A percentile compares a stretch with the other conserved stretches of the same genome.
Conservation (phyloP, 2,329 filamentous ascomycete genomes). For the Pseudogymnoascus sp. region DNA sequence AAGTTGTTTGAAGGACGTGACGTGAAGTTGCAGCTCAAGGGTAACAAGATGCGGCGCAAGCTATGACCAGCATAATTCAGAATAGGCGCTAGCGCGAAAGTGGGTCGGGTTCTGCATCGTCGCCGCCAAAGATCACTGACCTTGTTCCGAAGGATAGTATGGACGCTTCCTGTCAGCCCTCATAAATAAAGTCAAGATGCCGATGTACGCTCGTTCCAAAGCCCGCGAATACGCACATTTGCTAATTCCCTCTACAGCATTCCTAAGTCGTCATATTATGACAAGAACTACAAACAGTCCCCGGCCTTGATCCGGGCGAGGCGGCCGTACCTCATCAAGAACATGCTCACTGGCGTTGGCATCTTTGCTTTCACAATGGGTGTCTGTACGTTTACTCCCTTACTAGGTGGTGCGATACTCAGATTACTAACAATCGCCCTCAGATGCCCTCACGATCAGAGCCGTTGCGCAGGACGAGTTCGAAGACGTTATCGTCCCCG, state of each 20-base stretch:
- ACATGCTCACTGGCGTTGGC: slow-evolving; percentile 69
- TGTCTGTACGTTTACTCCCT: slow-evolving; percentile 62
- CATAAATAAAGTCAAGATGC: slow-evolving; percentile 12
- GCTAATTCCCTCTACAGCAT: slow-evolving; percentile 35
- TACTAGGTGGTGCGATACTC: background rate
- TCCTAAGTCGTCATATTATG: slow-evolving; percentile 79
- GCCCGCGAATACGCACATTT: slow-evolving; percentile 10
- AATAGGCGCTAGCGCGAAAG: slow-evolving; percentile 3
- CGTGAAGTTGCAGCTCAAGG: background rate
- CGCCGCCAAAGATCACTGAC: slow-evolving; percentile 1
- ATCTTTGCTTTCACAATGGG: slow-evolving; percentile 68
- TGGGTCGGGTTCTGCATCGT: background rate
- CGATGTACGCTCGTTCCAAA: slow-evolving; percentile 9
- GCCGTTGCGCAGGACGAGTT: slow-evolving; percentile 96
- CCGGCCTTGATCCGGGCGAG: slow-evolving; percentile 85
- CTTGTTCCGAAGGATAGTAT: background rate
- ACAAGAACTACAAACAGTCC: slow-evolving; percentile 74
- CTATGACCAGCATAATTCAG: slow-evolving; percentile 11
- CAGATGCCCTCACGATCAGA: slow-evolving; percentile 64
- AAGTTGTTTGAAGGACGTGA: slow-evolving; percentile 8
- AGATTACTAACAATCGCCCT: slow-evolving; percentile 22
- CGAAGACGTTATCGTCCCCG: slow-evolving; percentile 85
- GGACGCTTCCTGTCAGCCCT: slow-evolving; percentile 1
- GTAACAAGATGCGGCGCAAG: slow-evolving; percentile 1
- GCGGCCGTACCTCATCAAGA: slow-evolving; percentile 85